These are phyloP conservation scores for Candida koratica DNA, from an alignment of 805 yeast genomes.

Conservation along the genomic window DNA sequence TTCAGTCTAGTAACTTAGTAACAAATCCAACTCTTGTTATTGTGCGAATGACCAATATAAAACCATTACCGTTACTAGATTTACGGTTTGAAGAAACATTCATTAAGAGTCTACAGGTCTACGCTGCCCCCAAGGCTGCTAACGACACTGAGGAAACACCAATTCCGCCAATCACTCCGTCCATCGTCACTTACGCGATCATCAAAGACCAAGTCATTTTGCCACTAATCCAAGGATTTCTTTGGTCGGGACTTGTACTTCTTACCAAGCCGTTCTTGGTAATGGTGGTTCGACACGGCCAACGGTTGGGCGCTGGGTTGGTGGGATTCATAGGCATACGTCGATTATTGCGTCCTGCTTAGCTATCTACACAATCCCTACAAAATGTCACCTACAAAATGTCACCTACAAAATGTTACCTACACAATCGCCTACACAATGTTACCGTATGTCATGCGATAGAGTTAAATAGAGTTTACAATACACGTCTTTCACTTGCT, in stretches of 20 bases:
- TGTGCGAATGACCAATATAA: no score
- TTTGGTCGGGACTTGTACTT: conserved; percentile 42
- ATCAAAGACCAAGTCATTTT: conserved; percentile 48
- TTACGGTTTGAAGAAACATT: conserved; percentile 65
- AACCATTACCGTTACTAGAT: conserved; percentile 48
- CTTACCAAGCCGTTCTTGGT: conserved; percentile 33
- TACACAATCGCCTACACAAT: no score
- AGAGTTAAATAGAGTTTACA: no score
- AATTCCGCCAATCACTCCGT: conserved; percentile 39
- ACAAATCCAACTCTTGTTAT: no score
- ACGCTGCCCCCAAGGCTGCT: conserved; percentile 21
- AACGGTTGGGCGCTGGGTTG: conserved; percentile 20
- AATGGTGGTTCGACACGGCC: conserved; percentile 24
- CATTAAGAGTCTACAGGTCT: conserved; percentile 27
- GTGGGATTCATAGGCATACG: conserved; percentile 10
- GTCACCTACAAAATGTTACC: no score
- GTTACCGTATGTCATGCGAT: no score
- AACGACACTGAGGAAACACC: conserved; percentile 24
- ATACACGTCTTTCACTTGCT: no score
- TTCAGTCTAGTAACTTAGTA: no score
- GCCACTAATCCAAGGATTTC: conserved; percentile 52
- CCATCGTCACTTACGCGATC: conserved; percentile 45
- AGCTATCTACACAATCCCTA: no score
- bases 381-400: neutral
- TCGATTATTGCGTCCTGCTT: no score